A percentile compares a stretch with the other conserved stretches of the same genome.
These are phyloP conservation scores for Phaeosphaeria sp. DNA, from an alignment of 2,329 filamentous ascomycete species.

Conservation along the genomic window DNA sequence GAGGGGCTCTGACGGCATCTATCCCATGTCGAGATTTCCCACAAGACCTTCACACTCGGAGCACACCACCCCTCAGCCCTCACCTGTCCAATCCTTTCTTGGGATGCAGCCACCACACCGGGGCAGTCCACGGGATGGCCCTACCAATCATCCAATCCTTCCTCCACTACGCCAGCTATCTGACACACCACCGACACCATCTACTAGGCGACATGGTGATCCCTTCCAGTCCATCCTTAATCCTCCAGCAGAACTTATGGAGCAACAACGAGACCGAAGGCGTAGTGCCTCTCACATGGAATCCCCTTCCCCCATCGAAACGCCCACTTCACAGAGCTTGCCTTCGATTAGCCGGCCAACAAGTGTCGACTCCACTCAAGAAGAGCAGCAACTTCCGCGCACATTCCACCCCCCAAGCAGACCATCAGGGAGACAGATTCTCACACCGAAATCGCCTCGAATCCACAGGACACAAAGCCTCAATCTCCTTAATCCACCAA, in stretches of 20 bases:
- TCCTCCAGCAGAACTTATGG: constrained; percentile 46
- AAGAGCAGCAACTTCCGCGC: constrained; percentile 29
- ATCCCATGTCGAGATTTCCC: constrained; percentile 37
- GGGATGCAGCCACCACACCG: constrained; percentile 36
- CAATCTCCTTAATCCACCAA: constrained; percentile 51
- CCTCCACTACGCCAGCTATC: constrained; percentile 45
- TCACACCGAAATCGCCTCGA: constrained; percentile 65
- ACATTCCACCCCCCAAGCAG: constrained; percentile 35
- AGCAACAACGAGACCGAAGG: constrained; percentile 41
- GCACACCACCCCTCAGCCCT: constrained; percentile 37
- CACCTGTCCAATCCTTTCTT: constrained; percentile 31
- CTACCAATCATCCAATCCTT: constrained; percentile 28
- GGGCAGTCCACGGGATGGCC: constrained; percentile 26
- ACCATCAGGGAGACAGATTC: constrained; percentile 54
- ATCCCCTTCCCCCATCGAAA: constrained; percentile 48
- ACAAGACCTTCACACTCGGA: constrained; percentile 30
- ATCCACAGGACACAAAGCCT: constrained; percentile 60
- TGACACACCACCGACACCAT: constrained; percentile 43
- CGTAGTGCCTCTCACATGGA: constrained; percentile 55
- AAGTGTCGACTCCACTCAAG: constrained; percentile 42
- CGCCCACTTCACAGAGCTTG: constrained; percentile 42
- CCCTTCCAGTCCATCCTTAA: constrained; percentile 56
- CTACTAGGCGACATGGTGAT: constrained; percentile 39
- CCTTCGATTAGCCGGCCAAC: constrained; percentile 45
- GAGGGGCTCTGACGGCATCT: constrained; percentile 41